A percentile compares a stretch with the other conserved stretches of the same genome.
Conservation (phyloP, 2,329 filamentous ascomycete species). For the Trichophyton rubrum region DNA sequence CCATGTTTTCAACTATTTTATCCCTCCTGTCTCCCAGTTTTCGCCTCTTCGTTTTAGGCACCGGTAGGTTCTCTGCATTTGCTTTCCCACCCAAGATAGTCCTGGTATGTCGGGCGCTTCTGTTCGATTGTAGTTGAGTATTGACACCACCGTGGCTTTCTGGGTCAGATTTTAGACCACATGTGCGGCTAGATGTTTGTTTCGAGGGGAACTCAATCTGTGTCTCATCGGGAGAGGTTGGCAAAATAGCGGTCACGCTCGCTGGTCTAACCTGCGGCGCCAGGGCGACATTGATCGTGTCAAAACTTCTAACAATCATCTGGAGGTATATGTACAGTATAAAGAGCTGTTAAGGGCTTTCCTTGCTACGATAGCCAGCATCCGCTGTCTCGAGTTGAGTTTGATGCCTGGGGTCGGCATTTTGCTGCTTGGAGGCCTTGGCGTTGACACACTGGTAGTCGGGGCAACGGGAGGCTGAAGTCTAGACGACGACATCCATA, state of each 20-base stretch:
- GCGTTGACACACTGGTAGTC: neutral
- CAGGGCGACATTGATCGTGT: neutral
- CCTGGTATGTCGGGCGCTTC: neutral
- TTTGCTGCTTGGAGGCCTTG: neutral
- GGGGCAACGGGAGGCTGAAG: neutral
- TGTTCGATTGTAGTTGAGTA: neutral
- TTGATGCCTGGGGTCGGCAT: neutral
- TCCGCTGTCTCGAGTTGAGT: neutral
- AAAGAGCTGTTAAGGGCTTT: neutral
- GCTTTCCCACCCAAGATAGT: neutral
- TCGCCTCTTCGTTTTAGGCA: neutral
- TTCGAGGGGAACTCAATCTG: neutral
- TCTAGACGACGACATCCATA: neutral
- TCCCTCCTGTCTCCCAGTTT: neutral
- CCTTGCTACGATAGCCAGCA: neutral
- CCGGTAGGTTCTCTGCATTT: conserved; percentile 9
- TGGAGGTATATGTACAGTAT: neutral
- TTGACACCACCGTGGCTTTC: neutral
- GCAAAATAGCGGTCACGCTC: neutral
- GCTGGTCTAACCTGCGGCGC: neutral
- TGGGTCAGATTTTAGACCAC: neutral
- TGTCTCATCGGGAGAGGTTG: neutral
- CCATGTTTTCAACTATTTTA: neutral
- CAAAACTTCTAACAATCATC: neutral
- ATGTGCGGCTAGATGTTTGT: neutral